Percentiles rank a stretch among this genome's conserved stretches.
phyloP scores from a whole-genome alignment of 805 yeast species.

The Barnettozyma siamensis region DNA sequence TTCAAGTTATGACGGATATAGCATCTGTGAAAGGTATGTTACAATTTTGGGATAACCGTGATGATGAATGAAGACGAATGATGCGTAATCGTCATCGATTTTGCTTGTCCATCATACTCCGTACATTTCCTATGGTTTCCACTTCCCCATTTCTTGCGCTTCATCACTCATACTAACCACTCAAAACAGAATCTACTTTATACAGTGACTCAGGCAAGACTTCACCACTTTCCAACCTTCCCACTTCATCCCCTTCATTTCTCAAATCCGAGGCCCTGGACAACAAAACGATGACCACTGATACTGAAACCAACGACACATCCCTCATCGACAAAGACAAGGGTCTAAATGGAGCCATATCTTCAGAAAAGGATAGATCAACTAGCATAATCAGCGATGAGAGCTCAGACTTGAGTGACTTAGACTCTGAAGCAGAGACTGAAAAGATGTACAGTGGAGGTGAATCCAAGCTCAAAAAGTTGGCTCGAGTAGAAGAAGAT shows the following conservation, averaged over 20 bases:
- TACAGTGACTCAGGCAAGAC: slow-evolving; percentile 22
- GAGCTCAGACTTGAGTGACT: slow-evolving; percentile 47
- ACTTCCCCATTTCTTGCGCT: background rate
- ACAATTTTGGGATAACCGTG: too few species aligned
- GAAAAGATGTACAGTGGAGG: slow-evolving; percentile 63
- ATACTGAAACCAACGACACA: slow-evolving; percentile 2
- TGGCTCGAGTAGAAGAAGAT: slow-evolving; percentile 26
- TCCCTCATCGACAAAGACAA: background rate
- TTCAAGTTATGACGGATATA: slow-evolving; percentile 16
- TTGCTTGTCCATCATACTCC: too few species aligned
- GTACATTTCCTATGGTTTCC: background rate
- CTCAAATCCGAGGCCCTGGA: slow-evolving; percentile 8
- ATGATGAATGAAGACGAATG: too few species aligned
- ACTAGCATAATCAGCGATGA: slow-evolving; percentile 23
- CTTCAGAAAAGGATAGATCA: slow-evolving; percentile 10
- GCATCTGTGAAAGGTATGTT: slow-evolving; percentile 14
- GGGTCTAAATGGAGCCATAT: background rate
- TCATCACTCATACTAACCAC: slow-evolving; percentile 1
- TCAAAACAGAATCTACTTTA: slow-evolving; percentile 3
- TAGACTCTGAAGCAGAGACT: slow-evolving; percentile 85
- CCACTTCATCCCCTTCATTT: slow-evolving; percentile 22
- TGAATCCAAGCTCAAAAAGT: slow-evolving; percentile 35
- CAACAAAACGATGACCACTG: slow-evolving; percentile 3
- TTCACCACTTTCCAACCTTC: slow-evolving; percentile 24
- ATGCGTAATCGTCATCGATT: too few species aligned